These are phyloP conservation scores for Candida boidinii DNA, from an alignment of 805 yeast genomes.

Conservation along the genomic window DNA sequence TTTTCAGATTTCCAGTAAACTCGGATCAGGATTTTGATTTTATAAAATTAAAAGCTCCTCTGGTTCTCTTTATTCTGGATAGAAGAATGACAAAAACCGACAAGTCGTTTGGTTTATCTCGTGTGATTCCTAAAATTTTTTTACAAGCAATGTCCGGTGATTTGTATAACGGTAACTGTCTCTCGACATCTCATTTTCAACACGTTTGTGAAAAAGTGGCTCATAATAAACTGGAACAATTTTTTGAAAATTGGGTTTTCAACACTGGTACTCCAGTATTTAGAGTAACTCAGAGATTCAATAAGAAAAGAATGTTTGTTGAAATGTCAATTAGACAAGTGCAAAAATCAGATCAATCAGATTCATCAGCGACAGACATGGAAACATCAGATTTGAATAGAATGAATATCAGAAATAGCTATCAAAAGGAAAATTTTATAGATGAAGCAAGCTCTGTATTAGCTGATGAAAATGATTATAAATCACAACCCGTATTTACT, in stretches of 20 bases:
- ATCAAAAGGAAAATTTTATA: slow-evolving; percentile 30
- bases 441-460: slow-evolving; percentile 33
- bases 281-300: slow-evolving; percentile 83
- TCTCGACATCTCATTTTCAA: slow-evolving; percentile 80
- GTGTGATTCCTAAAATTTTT: slow-evolving; percentile 86
- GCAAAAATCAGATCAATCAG: slow-evolving; percentile 44
- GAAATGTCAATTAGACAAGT: slow-evolving; percentile 93
- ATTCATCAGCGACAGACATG: slow-evolving; percentile 2
- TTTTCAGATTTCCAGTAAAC: slow-evolving; percentile 53
- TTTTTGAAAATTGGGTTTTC: slow-evolving; percentile 90
- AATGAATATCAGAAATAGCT: slow-evolving; percentile 8
- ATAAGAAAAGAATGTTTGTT: slow-evolving; percentile 85
- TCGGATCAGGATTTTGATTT: slow-evolving; percentile 55
- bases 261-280: slow-evolving; percentile 86
- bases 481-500: slow-evolving; percentile 48
- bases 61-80: slow-evolving; percentile 77
- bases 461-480: slow-evolving; percentile 34
- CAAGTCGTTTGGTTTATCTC: slow-evolving; percentile 81
- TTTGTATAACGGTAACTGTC: slow-evolving; percentile 59
- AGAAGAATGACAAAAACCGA: slow-evolving; percentile 94
- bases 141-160: slow-evolving; percentile 96
- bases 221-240: slow-evolving; percentile 69
- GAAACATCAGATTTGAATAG: slow-evolving; percentile 8
- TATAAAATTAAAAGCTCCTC: slow-evolving; percentile 72
- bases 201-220: slow-evolving; percentile 94